A percentile compares a stretch with the other conserved stretches of the same genome.
phyloP scores from a whole-genome alignment of 2,329 filamentous ascomycete genomes.

The Thelonectria discophora region DNA sequence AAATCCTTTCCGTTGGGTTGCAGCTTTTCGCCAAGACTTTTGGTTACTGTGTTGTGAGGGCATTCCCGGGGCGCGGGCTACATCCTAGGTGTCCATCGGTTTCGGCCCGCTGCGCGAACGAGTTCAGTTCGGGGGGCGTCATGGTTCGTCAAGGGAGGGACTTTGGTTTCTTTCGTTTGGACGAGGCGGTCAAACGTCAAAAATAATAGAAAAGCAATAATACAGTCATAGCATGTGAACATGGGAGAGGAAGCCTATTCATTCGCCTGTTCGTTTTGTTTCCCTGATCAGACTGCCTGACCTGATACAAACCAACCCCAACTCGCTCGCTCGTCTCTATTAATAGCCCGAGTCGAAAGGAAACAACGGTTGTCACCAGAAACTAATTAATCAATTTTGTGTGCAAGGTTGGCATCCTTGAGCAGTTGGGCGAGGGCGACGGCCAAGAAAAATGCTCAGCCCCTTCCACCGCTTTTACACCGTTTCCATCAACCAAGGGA shows the following conservation, averaged over 20 bases:
- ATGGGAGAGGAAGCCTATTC: background rate
- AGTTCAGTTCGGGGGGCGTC: background rate
- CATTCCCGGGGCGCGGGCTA: background rate
- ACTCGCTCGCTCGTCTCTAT: too few relatives aligned
- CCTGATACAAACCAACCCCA: too few relatives aligned
- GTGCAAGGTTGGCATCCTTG: background rate
- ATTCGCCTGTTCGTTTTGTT: too few relatives aligned
- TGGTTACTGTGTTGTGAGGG: background rate
- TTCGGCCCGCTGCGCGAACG: constrained; percentile 2
- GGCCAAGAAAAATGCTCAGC: background rate
- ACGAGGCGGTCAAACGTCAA: background rate
- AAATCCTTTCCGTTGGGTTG: too few relatives aligned
- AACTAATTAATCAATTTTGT: too few relatives aligned
- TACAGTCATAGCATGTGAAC: background rate
- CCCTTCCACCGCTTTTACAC: background rate
- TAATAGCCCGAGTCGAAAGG: too few relatives aligned
- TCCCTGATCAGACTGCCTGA: too few relatives aligned
- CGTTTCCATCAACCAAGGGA: background rate
- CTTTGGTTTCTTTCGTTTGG: background rate
- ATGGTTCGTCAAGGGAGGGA: background rate
- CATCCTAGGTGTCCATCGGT: background rate
- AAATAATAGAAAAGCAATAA: background rate
- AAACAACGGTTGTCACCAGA: too few relatives aligned
- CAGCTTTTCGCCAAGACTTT: background rate
- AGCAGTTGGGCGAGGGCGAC: background rate